These are phyloP conservation scores for Termitomyces sp. DNA, from an alignment of 768 basidiomycete genomes.

Conservation along the genomic window DNA sequence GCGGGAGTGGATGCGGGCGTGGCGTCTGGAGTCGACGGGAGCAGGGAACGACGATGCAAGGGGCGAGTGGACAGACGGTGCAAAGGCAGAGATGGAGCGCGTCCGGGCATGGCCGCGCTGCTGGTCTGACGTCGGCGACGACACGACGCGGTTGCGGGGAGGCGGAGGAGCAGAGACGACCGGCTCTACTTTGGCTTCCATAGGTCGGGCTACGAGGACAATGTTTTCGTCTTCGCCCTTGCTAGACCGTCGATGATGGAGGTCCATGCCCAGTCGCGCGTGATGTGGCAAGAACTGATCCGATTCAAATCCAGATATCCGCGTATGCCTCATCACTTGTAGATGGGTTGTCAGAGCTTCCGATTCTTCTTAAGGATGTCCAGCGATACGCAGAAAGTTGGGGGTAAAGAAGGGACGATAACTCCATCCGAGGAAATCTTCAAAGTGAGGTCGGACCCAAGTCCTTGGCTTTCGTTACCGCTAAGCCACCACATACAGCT, in stretches of 20 bases:
- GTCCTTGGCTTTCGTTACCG: not conserved
- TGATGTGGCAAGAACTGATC: no score
- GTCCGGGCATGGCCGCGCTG: constrained; percentile 38
- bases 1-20: constrained; percentile 80
- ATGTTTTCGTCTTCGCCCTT: constrained; percentile 34
- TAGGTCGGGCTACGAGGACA: constrained; percentile 20
- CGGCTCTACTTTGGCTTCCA: constrained; percentile 4
- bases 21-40: constrained; percentile 35
- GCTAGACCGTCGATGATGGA: constrained; percentile 44
- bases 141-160: constrained; percentile 24
- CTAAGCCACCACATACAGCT: constrained; percentile 12
- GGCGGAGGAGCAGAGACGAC: constrained; percentile 17
- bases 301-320: no score
- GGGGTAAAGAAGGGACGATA: constrained; percentile 19
- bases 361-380: constrained; percentile 20
- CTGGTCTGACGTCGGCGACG: constrained; percentile 18
- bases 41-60: constrained; percentile 32
- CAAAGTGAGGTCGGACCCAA: constrained; percentile 12
- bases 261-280: no score
- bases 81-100: constrained; percentile 46
- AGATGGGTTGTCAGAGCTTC: no score
- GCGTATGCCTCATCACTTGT: no score
- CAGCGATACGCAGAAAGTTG: constrained; percentile 18
- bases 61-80: constrained; percentile 47
- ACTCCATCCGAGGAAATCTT: constrained; percentile 23